phyloP scores from a whole-genome alignment of 2,329 filamentous ascomycete species.

The Xylaria sp. region DNA sequence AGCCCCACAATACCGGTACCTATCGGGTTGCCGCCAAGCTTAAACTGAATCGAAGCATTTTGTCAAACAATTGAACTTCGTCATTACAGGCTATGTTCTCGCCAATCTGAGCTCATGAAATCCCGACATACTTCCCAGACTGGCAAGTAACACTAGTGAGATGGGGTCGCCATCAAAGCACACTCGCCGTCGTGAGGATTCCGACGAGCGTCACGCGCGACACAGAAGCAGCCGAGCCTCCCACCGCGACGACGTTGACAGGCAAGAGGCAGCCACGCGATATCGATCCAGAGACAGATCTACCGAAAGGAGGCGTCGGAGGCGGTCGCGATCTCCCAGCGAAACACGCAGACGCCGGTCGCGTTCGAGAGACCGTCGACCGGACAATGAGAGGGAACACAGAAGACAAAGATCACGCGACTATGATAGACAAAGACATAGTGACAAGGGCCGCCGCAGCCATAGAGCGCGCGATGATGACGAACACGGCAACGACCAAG shows the following conservation, averaged over 20 bases:
- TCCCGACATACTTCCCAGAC: neutral
- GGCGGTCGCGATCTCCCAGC: conserved; percentile 45
- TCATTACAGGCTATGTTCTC: conserved; percentile 6
- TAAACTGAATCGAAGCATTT: neutral
- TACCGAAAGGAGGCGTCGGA: conserved; percentile 38
- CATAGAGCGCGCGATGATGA: conserved; percentile 39
- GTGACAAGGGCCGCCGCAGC: conserved; percentile 42
- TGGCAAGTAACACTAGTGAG: conserved; percentile 6
- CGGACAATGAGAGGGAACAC: conserved; percentile 43
- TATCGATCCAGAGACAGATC: conserved; percentile 36
- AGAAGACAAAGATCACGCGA: conserved; percentile 50
- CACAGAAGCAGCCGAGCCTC: conserved; percentile 36
- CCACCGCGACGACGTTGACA: conserved; percentile 35
- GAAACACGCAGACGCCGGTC: conserved; percentile 40
- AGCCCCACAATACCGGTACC: too few species aligned
- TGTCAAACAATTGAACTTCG: conserved; percentile 2
- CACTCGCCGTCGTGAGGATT: conserved; percentile 27
- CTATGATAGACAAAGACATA: conserved; percentile 42
- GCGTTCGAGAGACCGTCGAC: conserved; percentile 43
- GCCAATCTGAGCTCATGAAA: conserved; percentile 3
- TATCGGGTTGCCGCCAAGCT: neutral
- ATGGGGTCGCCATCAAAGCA: conserved; percentile 28
- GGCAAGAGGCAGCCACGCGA: conserved; percentile 30
- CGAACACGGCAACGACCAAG: conserved; percentile 31
- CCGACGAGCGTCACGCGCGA: conserved; percentile 37